These are phyloP conservation scores for Starmerella powellii DNA, from an alignment of 805 yeast species.

Conservation along the genomic window DNA sequence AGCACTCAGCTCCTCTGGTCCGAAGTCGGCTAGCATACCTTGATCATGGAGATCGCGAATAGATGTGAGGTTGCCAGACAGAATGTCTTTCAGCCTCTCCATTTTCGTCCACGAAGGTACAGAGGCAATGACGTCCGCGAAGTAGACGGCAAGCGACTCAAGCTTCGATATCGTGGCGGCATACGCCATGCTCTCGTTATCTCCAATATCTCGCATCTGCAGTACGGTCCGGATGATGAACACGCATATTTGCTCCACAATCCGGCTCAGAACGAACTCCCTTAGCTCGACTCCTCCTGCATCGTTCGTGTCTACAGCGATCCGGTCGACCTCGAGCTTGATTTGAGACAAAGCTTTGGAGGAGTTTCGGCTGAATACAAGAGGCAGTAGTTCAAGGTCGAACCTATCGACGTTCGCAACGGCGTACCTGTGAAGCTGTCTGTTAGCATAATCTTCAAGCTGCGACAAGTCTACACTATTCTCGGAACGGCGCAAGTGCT, in stretches of 20 bases:
- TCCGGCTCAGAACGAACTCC: conserved; percentile 22
- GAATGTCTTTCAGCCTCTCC: conserved; percentile 27
- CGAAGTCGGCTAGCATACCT: conserved; percentile 28
- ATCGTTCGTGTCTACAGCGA: conserved; percentile 15
- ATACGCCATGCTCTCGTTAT: conserved; percentile 21
- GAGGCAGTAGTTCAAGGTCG: conserved; percentile 10
- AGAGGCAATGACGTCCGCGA: conserved; percentile 13
- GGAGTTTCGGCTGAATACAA: conserved; percentile 3
- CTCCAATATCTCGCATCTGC: conserved; percentile 25
- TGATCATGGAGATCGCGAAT: conserved; percentile 25
- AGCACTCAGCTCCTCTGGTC: conserved; percentile 24
- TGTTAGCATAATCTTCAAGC: conserved; percentile 9
- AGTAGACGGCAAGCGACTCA: conserved; percentile 15
- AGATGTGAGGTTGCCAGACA: conserved; percentile 26
- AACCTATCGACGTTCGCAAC: not conserved
- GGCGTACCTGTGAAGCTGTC: conserved; percentile 10
- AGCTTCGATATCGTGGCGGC: conserved; percentile 13
- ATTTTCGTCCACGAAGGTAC: conserved; percentile 32
- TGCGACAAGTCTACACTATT: conserved; percentile 2
- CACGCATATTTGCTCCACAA: conserved; percentile 28
- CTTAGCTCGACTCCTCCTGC: conserved; percentile 20
- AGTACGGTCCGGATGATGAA: conserved; percentile 20
- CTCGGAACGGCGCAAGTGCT: conserved; percentile 1
- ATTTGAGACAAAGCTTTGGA: conserved; percentile 1
- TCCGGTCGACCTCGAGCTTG: conserved; percentile 4